These are phyloP conservation scores for Tolypocladium paradoxum DNA, from an alignment of 2,329 filamentous ascomycete species.

Conservation along the genomic window DNA sequence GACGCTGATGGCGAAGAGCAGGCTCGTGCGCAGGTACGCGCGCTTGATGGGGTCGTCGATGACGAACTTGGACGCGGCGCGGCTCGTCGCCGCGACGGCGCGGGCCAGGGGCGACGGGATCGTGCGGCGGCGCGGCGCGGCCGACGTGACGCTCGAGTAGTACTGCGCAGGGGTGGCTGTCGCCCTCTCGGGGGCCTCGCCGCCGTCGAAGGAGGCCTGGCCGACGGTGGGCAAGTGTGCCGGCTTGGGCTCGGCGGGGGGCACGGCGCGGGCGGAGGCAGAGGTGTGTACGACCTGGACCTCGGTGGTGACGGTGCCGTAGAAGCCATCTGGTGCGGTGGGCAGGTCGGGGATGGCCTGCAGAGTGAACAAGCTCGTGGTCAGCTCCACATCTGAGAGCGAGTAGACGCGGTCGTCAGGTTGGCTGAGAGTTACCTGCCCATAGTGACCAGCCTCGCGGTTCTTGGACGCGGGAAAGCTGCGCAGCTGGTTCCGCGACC, in stretches of 20 bases:
- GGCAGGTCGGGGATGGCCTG: not conserved
- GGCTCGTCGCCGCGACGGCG: slow-evolving; percentile 12
- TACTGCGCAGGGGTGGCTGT: slow-evolving; percentile 14
- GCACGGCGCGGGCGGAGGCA: slow-evolving; percentile 1
- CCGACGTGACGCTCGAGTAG: slow-evolving; percentile 22
- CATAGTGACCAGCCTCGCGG: slow-evolving; percentile 14
- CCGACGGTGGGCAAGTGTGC: slow-evolving; percentile 7
- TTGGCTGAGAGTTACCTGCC: slow-evolving; percentile 18
- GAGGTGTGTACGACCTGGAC: slow-evolving; percentile 31
- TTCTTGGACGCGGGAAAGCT: slow-evolving; percentile 35
- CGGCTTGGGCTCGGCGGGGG: slow-evolving; percentile 13
- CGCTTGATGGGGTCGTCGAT: slow-evolving; percentile 46
- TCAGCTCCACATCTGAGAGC: not conserved
- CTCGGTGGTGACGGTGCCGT: slow-evolving; percentile 42
- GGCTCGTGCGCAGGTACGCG: slow-evolving; percentile 49
- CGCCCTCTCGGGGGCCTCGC: slow-evolving; percentile 6
- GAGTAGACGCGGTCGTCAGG: not conserved
- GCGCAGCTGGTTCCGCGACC: slow-evolving; percentile 41
- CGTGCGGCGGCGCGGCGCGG: slow-evolving; percentile 1
- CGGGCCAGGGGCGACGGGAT: slow-evolving; percentile 5
- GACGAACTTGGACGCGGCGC: slow-evolving; percentile 23
- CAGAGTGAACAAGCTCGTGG: not conserved
- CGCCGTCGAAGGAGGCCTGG: slow-evolving; percentile 13
- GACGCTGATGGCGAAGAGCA: slow-evolving; percentile 50
- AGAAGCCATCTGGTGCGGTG: slow-evolving; percentile 19